Conservation (phyloP, 352 stramenopile species). For the Ophiocytium majus region DNA sequence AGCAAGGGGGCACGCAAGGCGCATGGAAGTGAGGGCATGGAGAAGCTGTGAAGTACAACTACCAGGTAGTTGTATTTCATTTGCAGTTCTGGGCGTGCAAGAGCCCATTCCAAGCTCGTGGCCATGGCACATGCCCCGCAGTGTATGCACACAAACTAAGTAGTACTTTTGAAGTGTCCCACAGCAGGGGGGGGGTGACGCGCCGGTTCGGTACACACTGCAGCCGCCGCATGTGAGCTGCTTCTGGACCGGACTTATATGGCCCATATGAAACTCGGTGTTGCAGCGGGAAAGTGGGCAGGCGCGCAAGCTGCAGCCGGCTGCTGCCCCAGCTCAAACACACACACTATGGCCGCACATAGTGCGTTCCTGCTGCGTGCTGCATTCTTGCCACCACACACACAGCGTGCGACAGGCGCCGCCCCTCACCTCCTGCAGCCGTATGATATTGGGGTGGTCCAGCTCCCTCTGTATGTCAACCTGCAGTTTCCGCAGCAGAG, state of each 20-base stretch:
- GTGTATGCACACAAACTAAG: neutral
- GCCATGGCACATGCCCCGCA: too few relatives aligned
- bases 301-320: neutral
- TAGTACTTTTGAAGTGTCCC: too few relatives aligned
- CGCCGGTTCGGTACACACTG: too few relatives aligned
- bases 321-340: neutral
- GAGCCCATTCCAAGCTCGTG: too few relatives aligned
- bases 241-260: neutral
- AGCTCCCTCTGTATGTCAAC: neutral
- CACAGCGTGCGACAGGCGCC: neutral
- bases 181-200: too few relatives aligned
- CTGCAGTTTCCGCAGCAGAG: too few relatives aligned
- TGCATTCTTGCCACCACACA: neutral
- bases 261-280: neutral
- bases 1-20: too few relatives aligned
- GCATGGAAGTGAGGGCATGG: too few relatives aligned
- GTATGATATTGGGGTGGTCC: conserved; percentile 6
- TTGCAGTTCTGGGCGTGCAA: too few relatives aligned
- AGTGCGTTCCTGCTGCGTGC: neutral
- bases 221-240: neutral
- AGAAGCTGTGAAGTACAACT: too few relatives aligned
- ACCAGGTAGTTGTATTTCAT: too few relatives aligned
- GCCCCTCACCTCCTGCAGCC: conserved; percentile 3
- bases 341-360: neutral
- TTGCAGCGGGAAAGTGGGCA: neutral